Evolutionary conservation across 805 yeast species (phyloP), one percentile per base, ranked within the genome.

Genomic region (Soucietia sequanensis): DNA sequence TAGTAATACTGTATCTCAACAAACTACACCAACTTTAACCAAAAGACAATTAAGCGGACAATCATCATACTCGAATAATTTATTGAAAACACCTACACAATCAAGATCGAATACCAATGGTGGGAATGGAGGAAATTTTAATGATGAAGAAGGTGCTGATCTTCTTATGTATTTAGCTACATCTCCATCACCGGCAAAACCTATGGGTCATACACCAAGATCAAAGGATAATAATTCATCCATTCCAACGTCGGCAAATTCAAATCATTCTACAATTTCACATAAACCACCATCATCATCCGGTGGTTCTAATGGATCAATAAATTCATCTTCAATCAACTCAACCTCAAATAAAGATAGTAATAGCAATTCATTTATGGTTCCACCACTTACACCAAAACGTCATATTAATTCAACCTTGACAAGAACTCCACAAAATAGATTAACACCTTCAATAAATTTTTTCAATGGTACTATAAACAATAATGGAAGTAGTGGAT

Each of bases 151-250:
- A 58, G 95, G 95, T 10, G 95, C 95, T 1, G 91, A 83, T 54
- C 62, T 87, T 41, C 70, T 87, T 42, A 75, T 87, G 77, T 87
- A 77, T 57, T 65, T 87, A 46, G 95, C 95, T 2, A 83, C 90
- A 5, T 84, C 93, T 6, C 95, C 95, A 1, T 76, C 85, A 0
- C 84, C 84, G 1, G 76, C 78, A 35, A 65, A 65, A 36, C 65
- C 68, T 10, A 47, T 48, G 34, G 37, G 39, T 7, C 50, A 48
- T 39, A 62, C 70, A 3, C 69, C 72, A 6, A 52, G 62, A 17
- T 42, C 40, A 19, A 39, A 26, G 25, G 32, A 20, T 9, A 13
- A 14, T 12, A 23, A 12, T n/a, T 15, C 39, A 8, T n/a, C n/a
- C n/a, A n/a, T n/a, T n/a, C n/a, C n/a, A n/a, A 27, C 21, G 23